Conservation (phyloP, 805 yeast species). For the Candida qinlingensis region DNA sequence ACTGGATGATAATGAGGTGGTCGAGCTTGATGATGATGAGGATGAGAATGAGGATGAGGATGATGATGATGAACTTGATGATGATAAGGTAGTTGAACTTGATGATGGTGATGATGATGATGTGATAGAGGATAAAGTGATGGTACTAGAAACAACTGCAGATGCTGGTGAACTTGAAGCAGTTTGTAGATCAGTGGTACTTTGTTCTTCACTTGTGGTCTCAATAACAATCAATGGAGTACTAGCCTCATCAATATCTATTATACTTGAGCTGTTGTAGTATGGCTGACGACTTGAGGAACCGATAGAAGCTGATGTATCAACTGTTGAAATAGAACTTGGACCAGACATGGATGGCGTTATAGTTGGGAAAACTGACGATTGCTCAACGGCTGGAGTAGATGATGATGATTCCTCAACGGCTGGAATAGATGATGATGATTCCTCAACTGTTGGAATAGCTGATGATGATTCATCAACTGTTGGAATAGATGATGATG, state of each 20-base stretch:
- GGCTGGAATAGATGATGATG: too few relatives aligned
- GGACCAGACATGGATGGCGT: background rate
- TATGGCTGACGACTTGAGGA: background rate
- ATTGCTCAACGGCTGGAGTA: too few relatives aligned
- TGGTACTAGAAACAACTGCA: too few relatives aligned
- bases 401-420: too few relatives aligned
- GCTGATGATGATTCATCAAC: too few relatives aligned
- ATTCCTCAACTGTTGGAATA: too few relatives aligned
- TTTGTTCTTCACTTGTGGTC: background rate
- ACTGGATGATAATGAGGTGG: too few relatives aligned
- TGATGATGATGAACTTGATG: background rate
- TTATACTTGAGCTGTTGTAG: background rate
- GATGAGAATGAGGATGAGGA: too few relatives aligned
- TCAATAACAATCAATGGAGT: background rate
- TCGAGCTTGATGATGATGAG: too few relatives aligned
- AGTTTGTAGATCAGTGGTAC: background rate
- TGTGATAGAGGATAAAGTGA: conserved; percentile 1
- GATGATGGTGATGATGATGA: conserved; percentile 1
- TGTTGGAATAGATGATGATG: too few relatives aligned
- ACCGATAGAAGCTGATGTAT: background rate
- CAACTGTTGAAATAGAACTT: background rate
- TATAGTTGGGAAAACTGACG: background rate
- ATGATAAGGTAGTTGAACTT: background rate
- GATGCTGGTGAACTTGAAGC: too few relatives aligned
- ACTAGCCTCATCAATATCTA: background rate